A percentile compares a stretch with the other conserved stretches of the same genome.
Evolutionary conservation across 2,329 filamentous ascomycete species (phyloP).

Genomic region (Escovopsis sp.): DNA sequence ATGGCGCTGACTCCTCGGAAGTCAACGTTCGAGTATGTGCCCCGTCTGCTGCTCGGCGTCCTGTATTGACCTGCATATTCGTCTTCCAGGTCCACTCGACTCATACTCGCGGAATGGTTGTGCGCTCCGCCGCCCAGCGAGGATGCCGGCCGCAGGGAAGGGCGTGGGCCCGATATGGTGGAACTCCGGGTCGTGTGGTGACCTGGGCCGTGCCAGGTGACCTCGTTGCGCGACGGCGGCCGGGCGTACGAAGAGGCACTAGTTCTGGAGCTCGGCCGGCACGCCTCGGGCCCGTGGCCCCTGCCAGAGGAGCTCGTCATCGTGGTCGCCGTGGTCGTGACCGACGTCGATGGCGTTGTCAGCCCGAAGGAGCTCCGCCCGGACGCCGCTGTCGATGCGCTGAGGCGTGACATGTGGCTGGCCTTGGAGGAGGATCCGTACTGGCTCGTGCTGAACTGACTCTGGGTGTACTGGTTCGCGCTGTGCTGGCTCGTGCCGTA

Average conservation of each 20-base stretch:
- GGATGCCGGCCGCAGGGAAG: constrained; percentile 55
- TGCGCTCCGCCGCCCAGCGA: constrained; percentile 52
- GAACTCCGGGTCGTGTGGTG: constrained; percentile 53
- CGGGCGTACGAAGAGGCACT: constrained; percentile 42
- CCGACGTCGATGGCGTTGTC: constrained; percentile 3
- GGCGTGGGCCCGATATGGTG: constrained; percentile 37
- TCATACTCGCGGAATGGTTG: constrained; percentile 42
- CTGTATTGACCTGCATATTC: constrained; percentile 26
- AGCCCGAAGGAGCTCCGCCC: constrained; percentile 49
- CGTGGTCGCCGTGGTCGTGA: no score
- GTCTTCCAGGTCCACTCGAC: constrained; percentile 33
- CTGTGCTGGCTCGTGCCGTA: no score
- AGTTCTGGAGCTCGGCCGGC: constrained; percentile 58
- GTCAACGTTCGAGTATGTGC: constrained; percentile 36
- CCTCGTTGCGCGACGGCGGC: constrained; percentile 37
- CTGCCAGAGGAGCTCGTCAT: constrained; percentile 28
- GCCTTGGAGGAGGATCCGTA: constrained; percentile 15
- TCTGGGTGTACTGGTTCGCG: no score
- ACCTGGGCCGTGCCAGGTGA: constrained; percentile 26
- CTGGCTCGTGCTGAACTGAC: no score
- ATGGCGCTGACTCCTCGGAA: constrained; percentile 25
- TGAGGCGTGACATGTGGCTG: constrained; percentile 42
- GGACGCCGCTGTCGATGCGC: constrained; percentile 40
- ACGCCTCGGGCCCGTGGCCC: constrained; percentile 28
- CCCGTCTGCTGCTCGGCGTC: constrained; percentile 41